These are phyloP conservation scores for Erodium trifolium DNA, from an alignment of 441 rosid species.

Conservation along the genomic window DNA sequence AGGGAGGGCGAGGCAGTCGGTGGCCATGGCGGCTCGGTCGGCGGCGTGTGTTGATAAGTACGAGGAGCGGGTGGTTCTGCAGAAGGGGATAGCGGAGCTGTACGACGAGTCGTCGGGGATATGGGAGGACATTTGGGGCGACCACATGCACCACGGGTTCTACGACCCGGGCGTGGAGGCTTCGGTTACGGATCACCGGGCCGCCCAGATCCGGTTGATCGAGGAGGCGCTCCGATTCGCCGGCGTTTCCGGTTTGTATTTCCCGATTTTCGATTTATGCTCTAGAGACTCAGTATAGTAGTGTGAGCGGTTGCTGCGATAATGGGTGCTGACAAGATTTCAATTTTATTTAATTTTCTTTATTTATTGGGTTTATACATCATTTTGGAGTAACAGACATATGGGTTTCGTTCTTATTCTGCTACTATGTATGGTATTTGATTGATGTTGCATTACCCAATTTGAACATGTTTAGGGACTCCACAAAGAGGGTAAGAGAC, in stretches of 20 bases:
- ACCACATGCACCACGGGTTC: conserved; percentile 91
- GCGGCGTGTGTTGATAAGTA: not conserved
- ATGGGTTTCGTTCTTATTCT: too few relatives aligned
- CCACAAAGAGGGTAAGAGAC: not conserved
- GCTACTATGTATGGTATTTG: too few relatives aligned
- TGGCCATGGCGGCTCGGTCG: not conserved
- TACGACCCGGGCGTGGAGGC: conserved; percentile 42
- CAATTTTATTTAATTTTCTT: not conserved
- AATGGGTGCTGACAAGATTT: not conserved
- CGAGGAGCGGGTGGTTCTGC: conserved; percentile 21
- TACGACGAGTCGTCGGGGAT: conserved; percentile 74
- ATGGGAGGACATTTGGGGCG: conserved; percentile 92
- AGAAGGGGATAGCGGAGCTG: conserved; percentile 60
- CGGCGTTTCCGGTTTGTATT: conserved; percentile 42
- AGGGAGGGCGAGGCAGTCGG: not conserved
- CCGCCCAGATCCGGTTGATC: conserved; percentile 83
- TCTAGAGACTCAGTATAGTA: too few relatives aligned
- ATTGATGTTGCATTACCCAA: not conserved
- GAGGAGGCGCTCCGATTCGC: conserved; percentile 70
- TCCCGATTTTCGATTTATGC: not conserved
- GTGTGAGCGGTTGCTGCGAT: too few relatives aligned
- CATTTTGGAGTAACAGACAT: too few relatives aligned
- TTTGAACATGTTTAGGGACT: not conserved
- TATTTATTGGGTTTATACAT: not conserved
- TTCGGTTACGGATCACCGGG: conserved; percentile 40